Evolutionary conservation across 1,284 basidiomycete species (phyloP), one percentile per base, ranked within the genome.

Genomic region (Pholiota adiposa): DNA sequence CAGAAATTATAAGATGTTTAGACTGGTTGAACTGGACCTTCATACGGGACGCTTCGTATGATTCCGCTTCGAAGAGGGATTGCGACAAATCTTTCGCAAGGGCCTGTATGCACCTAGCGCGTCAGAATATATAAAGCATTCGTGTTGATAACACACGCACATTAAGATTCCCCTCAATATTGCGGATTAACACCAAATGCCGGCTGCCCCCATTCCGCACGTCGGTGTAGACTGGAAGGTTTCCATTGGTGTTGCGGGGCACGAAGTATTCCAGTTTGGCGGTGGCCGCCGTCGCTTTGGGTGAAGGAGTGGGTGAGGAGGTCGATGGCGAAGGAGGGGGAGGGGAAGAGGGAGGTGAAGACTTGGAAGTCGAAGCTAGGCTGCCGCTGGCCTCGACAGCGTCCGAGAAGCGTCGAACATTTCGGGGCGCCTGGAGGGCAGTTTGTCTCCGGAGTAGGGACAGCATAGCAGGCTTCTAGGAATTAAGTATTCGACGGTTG

Each of bases 221-320:
- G 71, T 91, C 88, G 40, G 87, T 83, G 72, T 90, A 91, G 21
- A 92, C 87, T 51, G 89, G 89, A 27, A 92, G 79, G 51, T 82
- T 82, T 36, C 87, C 87, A 55, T 78, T 78, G 41, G 82, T 72
- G 72, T 88, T 92, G 63, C 89, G 83, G 29, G 81, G 79, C 54
- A 92, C 77, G 60, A 81, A 83, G 73, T 90, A 92, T 40, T 82
- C 73, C 52, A 74, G 72, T 48, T 48, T 58, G 14, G 14, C n/a
- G 59, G 5, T 11, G 16, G 61, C 65, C 40, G 2, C 11, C 27
- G 51, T 14, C 21, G 40, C 16, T 16, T 31, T 49, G n/a, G n/a
- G n/a, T 16, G 56, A 25, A 44, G 61, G 29, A 63, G 63, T 27
- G 56, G 48, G 43, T 33, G 63, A 41, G 36, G 63, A 23, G 19